phyloP scores from a whole-genome alignment of 352 stramenopile species.

The Pythium brassicae region DNA sequence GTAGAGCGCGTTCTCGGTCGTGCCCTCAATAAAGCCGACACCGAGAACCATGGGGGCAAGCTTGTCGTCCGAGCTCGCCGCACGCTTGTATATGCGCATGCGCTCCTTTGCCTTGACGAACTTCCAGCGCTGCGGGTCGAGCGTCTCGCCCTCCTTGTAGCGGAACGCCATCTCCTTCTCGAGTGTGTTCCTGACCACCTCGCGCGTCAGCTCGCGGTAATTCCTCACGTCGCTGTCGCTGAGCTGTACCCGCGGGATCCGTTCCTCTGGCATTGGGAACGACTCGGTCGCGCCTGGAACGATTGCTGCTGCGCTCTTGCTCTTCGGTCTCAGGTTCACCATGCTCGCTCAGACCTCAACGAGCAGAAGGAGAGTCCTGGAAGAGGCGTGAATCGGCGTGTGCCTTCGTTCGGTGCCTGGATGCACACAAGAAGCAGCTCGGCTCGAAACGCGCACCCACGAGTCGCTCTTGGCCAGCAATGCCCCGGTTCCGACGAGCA shows the following conservation, averaged over 20 bases:
- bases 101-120: slow-evolving; percentile 9
- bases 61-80: neutral
- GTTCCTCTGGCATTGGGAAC: neutral
- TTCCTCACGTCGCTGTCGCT: slow-evolving; percentile 23
- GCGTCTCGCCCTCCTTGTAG: neutral
- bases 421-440: too few relatives aligned
- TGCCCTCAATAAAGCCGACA: slow-evolving; percentile 35
- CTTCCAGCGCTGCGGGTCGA: slow-evolving; percentile 9
- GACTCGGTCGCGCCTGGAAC: neutral
- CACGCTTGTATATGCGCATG: slow-evolving; percentile 19
- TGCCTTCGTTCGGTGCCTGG: too few relatives aligned
- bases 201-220: slow-evolving; percentile 26
- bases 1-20: slow-evolving; percentile 46
- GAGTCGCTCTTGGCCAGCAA: too few relatives aligned
- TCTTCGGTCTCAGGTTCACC: neutral
- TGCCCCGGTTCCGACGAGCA: too few relatives aligned
- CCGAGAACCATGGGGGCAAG: slow-evolving; percentile 30
- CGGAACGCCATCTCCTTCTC: slow-evolving; percentile 37
- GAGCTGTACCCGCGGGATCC: slow-evolving; percentile 7
- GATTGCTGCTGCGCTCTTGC: neutral
- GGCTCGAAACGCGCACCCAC: too few relatives aligned
- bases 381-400: too few relatives aligned
- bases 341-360: too few relatives aligned
- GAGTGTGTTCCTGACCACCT: slow-evolving; percentile 39
- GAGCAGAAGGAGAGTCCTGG: too few relatives aligned